These are phyloP conservation scores for Penicillium coffeae DNA, from an alignment of 495 filamentous ascomycete species.

Conservation along the genomic window DNA sequence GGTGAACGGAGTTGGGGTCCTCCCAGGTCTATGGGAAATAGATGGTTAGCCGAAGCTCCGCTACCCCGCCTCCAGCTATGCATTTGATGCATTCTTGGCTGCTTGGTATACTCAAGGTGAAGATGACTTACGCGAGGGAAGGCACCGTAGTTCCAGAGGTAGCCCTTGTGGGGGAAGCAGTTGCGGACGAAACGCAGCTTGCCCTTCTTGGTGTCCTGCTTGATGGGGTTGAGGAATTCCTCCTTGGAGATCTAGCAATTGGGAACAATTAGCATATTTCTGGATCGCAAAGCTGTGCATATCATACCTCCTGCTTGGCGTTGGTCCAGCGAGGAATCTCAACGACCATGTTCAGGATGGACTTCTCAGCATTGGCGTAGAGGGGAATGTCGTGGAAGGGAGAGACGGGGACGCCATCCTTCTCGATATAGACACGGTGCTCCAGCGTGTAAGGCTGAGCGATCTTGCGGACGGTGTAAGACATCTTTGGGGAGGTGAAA, in stretches of 20 bases:
- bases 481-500: constrained; percentile 38
- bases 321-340: constrained; percentile 99
- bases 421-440: constrained; percentile 96
- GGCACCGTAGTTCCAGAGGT: constrained; percentile 99
- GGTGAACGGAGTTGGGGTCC: constrained; percentile 91
- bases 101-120: not conserved
- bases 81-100: not conserved
- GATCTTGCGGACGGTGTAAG: constrained; percentile 75
- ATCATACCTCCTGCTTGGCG: constrained; percentile 89
- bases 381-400: constrained; percentile 99
- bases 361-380: constrained; percentile 91
- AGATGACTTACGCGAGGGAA: constrained; percentile 78
- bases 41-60: not conserved
- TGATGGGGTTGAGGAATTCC: constrained; percentile 94
- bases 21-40: constrained; percentile 80
- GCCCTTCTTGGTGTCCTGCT: constrained; percentile 61
- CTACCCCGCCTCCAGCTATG: not conserved
- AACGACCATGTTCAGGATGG: constrained; percentile 96
- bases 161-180: constrained; percentile 99
- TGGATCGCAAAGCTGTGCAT: constrained; percentile 1
- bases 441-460: constrained; percentile 89
- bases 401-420: constrained; percentile 89
- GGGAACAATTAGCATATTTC: constrained; percentile 16
- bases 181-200: constrained; percentile 92
- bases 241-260: constrained; percentile 83